Evolutionary conservation across 192 early-diverging fungal species (phyloP), one percentile per base, ranked within the genome.

Genomic region (Entomortierella parvispora): DNA sequence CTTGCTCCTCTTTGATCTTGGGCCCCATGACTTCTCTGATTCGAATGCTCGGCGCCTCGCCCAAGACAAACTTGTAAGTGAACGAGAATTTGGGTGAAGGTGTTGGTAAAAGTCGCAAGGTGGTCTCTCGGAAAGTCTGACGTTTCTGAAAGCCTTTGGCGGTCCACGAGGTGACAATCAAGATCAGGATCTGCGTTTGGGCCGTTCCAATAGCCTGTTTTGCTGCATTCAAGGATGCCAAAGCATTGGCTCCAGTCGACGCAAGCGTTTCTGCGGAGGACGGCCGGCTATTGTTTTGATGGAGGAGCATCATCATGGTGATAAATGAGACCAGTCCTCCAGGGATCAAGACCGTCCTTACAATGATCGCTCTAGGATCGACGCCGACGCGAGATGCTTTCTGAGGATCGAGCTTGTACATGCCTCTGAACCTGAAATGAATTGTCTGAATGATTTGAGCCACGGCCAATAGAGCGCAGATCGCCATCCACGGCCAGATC

Each of bases 131-230:
- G 22, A 85, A 81, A 0, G 34, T 52, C 33, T 82, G 65, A 8
- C 87, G 71, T 50, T 89, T 86, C 29, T 69, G 49, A 57, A 72
- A 75, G 57, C 80, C 76, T 20, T 80, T 85, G 43, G 84, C 82
- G 25, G 87, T 84, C 87, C 87, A 89, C 3, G 87, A 85, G 1
- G 87, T 84, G 40, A 86, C 31, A 42, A 89, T 72, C 42, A 89
- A 31, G 33, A 89, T 81, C 71, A 89, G 67, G 32, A 89, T 67
- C 45, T 83, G 82, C 10, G 81, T 71, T 18, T 84, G 52, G 18
- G 81, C 65, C 17, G 60, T 37, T 40, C 67, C 56, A 31, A 65
- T 67, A 58, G 70, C 66, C 43, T 77, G 65, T 37, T 72, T 79
- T 14, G 62, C 65, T 10, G 56, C 51, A 78, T 56, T 65, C 12